phyloP scores from a whole-genome alignment of 495 filamentous ascomycete genomes.

The Hypomontagnella monticulosa region DNA sequence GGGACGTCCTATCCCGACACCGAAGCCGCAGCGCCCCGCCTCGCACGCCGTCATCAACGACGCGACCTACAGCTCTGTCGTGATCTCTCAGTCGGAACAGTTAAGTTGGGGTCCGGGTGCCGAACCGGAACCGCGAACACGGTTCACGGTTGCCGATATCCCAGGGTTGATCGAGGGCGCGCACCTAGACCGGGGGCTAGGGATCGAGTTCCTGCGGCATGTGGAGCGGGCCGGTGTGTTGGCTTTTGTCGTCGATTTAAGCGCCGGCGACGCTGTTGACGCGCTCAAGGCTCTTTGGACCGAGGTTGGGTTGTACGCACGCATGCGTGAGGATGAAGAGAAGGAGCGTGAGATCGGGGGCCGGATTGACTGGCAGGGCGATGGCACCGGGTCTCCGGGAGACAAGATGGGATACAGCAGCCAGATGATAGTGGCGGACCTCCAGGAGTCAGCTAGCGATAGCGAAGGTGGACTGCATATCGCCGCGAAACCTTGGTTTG shows the following conservation, averaged over 20 bases:
- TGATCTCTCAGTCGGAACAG: conserved; percentile 31
- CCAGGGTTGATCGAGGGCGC: conserved; percentile 91
- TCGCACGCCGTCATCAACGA: conserved; percentile 54
- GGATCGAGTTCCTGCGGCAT: conserved; percentile 90
- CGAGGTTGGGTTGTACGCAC: conserved; percentile 88
- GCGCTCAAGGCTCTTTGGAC: conserved; percentile 85
- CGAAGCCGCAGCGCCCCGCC: conserved; percentile 42
- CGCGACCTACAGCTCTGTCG: conserved; percentile 40
- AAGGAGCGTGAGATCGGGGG: conserved; percentile 59
- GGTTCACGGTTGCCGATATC: conserved; percentile 95
- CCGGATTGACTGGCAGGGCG: conserved; percentile 52
- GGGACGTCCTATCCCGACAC: conserved; percentile 61
- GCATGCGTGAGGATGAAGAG: conserved; percentile 70
- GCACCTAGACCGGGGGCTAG: conserved; percentile 90
- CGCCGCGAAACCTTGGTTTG: conserved; percentile 93
- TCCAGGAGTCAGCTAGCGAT: conserved; percentile 38
- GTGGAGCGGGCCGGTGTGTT: conserved; percentile 92
- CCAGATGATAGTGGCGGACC: conserved; percentile 49
- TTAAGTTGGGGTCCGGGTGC: conserved; percentile 15
- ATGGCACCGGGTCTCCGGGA: conserved; percentile 29
- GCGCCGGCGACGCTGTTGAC: conserved; percentile 76
- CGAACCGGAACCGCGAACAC: conserved; percentile 64
- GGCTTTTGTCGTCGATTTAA: conserved; percentile 92
- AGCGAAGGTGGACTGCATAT: conserved; percentile 65
- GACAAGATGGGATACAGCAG: conserved; percentile 25